Base-by-base conservation (phyloP, 148 eudicot species). In the Camellia lanceoleosa region DNA sequence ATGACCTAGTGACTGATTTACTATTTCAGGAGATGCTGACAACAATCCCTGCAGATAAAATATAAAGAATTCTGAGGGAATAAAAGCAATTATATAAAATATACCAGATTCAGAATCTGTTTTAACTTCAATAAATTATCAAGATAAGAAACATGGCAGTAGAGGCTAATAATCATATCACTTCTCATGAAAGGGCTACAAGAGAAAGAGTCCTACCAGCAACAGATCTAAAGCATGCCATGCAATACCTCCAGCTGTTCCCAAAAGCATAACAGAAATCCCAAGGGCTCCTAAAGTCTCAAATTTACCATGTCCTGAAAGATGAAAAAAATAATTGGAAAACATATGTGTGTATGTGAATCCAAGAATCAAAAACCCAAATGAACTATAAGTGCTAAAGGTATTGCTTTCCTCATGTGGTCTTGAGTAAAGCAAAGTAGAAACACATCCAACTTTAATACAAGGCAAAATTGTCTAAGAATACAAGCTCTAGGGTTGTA, bases 261-360 rank as follows among this genome's bases (percentile, higher is more conserved):
- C 87, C 84, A 97, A 85, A 60, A 97, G 98, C 93, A 97, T 86
- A 75, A 90, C 83, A 82, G 99, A 97, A 74, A 97, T 97, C 73
- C 94, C 95, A 77, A 94, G 89, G 23, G 99, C 99, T 80, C 99
- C 97, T 70, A 97, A 70, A 7, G 94, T 93, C 86, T 97, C 99
- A 85, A 94, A 97, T 88, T 97, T 97, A 79, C 99, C 99, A 84
- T 97, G 99, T 58, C 99, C 99, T 97, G 89, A 72, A 78, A 63
- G 44, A 83, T 30, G 52, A 77, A 3, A 68, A 73, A 58, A 64
- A 68, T 14, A 78, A 74, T 16, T 16, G 70, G 10, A 59, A 69
- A 80, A 46, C 3, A 30, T 41, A 65, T 7, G 54, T 68, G 30
- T 51, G 30, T 30, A 73, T 38, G 60, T 8, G 20, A 30, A 73